Percentiles rank a stretch among this genome's conserved stretches.
Evolutionary conservation across 2,329 filamentous ascomycete genomes (phyloP).

Genomic region (Fusarium caatingaense): DNA sequence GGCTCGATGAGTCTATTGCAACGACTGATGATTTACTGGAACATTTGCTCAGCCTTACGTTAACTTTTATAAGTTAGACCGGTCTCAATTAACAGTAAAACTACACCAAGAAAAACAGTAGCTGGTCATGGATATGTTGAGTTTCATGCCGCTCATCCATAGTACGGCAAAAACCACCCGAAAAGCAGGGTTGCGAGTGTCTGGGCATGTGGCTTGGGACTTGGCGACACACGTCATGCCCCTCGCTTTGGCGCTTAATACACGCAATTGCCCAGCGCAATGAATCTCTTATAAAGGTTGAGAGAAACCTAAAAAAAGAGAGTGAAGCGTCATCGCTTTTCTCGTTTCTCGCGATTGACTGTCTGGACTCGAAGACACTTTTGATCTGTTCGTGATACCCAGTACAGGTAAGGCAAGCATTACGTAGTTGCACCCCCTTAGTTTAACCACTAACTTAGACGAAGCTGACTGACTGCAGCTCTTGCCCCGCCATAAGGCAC

Average conservation of each 20-base stretch:
- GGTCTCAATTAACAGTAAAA: background rate
- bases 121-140: background rate
- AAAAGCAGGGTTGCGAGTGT: slow-evolving; percentile 44
- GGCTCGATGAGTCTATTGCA: background rate
- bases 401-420: slow-evolving; percentile 6
- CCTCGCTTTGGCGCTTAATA: slow-evolving; percentile 42
- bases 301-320: background rate
- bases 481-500: slow-evolving; percentile 38
- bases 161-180: slow-evolving; percentile 40
- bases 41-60: slow-evolving; percentile 14
- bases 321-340: slow-evolving; percentile 3
- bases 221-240: slow-evolving; percentile 49
- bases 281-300: slow-evolving; percentile 26
- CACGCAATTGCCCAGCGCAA: slow-evolving; percentile 26
- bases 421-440: slow-evolving; percentile 33
- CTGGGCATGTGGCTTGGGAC: slow-evolving; percentile 48
- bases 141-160: slow-evolving; percentile 25
- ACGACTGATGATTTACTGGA: background rate
- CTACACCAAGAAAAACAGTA: background rate
- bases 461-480: slow-evolving; percentile 37
- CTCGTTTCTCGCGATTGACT: background rate
- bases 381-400: slow-evolving; percentile 18
- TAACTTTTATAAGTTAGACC: background rate
- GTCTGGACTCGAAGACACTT: background rate
- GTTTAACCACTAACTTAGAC: slow-evolving; percentile 4